Percentiles rank a stretch among this genome's conserved stretches.
phyloP scores from a whole-genome alignment of 305 asterid genomes.

The Ilex paraguariensis region DNA sequence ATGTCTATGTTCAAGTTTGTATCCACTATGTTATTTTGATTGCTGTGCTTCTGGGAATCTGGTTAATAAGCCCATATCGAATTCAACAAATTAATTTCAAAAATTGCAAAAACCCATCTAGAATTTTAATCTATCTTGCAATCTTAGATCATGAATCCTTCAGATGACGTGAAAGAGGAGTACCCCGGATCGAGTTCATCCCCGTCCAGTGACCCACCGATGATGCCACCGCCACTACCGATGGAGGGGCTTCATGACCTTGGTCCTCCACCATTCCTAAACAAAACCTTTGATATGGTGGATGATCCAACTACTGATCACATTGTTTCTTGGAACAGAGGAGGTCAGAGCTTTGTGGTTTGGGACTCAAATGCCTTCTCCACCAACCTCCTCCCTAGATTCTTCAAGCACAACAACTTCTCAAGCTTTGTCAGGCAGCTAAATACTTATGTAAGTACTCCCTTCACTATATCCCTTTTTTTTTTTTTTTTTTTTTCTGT shows the following conservation, averaged over 20 bases:
- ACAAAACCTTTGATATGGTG: slow-evolving; percentile 82
- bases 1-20: no score
- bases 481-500: not conserved
- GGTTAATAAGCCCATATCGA: not conserved
- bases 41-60: not conserved
- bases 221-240: slow-evolving; percentile 39
- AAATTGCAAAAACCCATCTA: not conserved
- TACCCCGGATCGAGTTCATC: slow-evolving; percentile 21
- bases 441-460: slow-evolving; percentile 64
- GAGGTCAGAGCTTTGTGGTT: slow-evolving; percentile 69
- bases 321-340: slow-evolving; percentile 76
- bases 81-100: no score
- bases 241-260: slow-evolving; percentile 68
- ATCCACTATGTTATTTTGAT: no score
- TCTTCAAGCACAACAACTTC: slow-evolving; percentile 74
- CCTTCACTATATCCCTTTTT: no score
- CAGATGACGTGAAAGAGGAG: slow-evolving; percentile 46
- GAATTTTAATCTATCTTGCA: not conserved
- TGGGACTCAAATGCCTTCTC: slow-evolving; percentile 85
- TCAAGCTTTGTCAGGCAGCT: slow-evolving; percentile 85
- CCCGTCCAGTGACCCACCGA: not conserved
- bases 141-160: slow-evolving; percentile 22
- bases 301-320: slow-evolving; percentile 43
- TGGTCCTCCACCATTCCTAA: slow-evolving; percentile 83
- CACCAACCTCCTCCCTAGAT: slow-evolving; percentile 47